These are phyloP conservation scores for Beverwykella pulmonaria DNA, from an alignment of 495 filamentous ascomycete species.

Conservation along the genomic window DNA sequence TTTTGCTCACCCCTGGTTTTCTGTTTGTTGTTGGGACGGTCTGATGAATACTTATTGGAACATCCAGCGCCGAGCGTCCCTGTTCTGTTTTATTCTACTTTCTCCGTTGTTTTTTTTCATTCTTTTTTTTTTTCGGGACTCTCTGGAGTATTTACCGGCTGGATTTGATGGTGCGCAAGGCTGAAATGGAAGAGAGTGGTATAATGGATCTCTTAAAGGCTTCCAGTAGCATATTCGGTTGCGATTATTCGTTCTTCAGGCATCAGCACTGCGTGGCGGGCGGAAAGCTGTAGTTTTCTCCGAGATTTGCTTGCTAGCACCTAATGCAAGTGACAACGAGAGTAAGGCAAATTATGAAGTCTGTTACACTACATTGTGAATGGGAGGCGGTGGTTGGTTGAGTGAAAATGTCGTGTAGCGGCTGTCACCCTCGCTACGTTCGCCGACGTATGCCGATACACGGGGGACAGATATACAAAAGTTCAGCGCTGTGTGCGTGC, in stretches of 20 bases:
- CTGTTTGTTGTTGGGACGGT: not conserved
- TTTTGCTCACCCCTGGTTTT: not conserved
- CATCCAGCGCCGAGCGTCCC: not conserved
- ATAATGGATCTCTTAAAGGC: not conserved
- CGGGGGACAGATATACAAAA: not conserved
- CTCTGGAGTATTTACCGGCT: not conserved
- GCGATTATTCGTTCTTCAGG: not conserved
- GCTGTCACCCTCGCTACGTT: not conserved
- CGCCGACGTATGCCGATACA: not conserved
- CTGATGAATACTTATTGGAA: constrained; percentile 3
- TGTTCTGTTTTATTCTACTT: not conserved
- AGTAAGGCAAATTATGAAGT: not conserved
- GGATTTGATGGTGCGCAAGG: not conserved
- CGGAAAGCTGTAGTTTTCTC: not conserved
- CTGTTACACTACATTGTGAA: not conserved
- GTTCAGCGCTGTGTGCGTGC: not conserved
- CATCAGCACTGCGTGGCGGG: not conserved
- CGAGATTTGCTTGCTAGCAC: not conserved
- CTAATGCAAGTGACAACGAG: not conserved
- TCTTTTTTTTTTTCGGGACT: not conserved
- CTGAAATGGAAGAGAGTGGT: not conserved
- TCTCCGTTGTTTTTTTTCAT: no score
- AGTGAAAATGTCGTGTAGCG: not conserved
- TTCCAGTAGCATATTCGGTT: not conserved
- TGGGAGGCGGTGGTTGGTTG: not conserved